Base-by-base conservation (phyloP, 345 rosid species). In the Citrus glauca region DNA sequence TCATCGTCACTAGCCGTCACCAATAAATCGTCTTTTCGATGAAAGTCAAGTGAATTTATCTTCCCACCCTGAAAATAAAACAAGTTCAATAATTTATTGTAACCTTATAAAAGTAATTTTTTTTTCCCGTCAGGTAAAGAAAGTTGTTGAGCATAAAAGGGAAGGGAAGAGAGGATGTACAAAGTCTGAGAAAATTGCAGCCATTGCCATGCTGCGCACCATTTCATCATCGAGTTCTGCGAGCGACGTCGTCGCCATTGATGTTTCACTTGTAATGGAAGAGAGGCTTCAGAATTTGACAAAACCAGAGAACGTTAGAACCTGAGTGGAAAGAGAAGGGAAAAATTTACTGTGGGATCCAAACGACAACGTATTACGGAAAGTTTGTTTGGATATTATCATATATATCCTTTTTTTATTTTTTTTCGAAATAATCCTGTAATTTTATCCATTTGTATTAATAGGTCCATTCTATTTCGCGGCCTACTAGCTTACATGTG, bases 1-100 rank as follows among this genome's bases (percentile, higher is more conserved):
- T 92, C 97, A 63, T 96, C 99, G 62, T 94, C 99, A 72, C 98
- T 93, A 1, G 98, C 93, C 3, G 98, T 94, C 27, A 96, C 95
- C 75, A 96, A 77, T 66, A 96, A 81, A 78, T 94, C 99, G 64
- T 96, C 98, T 68, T 95, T 94, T 2, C 99, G 88, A 79, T 96
- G 98, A 77, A 96, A 96, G 83, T 95, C 97, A 68, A 96, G 76
- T 25, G 94, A 92, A 81, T 87, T 91, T 80, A 96, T 86, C 87
- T 90, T 94, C 72, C 98, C 97, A 53, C 97, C 95, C 98, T 94
- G 76, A 75, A 45, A 14, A 48, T 55, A 8, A 25, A 42, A 24
- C 32, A 42, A 42, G 32, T 40, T 40, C 24, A 69, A 24, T 40
- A 13, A 69, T 67, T 67, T 24, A 42, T 42, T 37, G 10, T 32